phyloP scores from a whole-genome alignment of 805 yeast species.

The Candida orba region DNA sequence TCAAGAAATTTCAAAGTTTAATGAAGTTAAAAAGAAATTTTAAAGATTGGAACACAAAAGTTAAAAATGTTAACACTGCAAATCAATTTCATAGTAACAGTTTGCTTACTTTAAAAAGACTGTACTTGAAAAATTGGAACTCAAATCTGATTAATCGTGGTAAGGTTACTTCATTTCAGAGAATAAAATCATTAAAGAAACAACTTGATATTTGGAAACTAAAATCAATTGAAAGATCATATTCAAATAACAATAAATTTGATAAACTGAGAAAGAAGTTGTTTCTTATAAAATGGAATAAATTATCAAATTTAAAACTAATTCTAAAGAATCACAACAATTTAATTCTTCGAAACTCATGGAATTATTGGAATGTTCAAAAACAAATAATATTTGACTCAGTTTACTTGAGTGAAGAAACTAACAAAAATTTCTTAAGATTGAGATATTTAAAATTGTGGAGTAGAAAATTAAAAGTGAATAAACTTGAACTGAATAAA shows the following conservation, averaged over 20 bases:
- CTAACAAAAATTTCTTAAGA: slow-evolving; percentile 13
- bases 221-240: background rate
- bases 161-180: background rate
- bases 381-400: slow-evolving; percentile 5
- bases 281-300: slow-evolving; percentile 1
- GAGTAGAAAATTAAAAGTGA: slow-evolving; percentile 3
- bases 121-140: slow-evolving; percentile 10
- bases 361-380: slow-evolving; percentile 8
- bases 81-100: background rate
- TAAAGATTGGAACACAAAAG: slow-evolving; percentile 12
- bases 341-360: background rate
- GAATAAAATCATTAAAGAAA: background rate
- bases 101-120: background rate
- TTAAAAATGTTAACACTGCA: background rate
- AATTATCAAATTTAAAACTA: background rate
- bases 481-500: background rate
- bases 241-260: slow-evolving; percentile 1
- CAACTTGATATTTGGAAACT: slow-evolving; percentile 11
- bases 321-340: background rate
- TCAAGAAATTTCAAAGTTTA: background rate
- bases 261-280: background rate
- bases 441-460: slow-evolving; percentile 17
- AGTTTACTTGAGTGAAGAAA: slow-evolving; percentile 8
- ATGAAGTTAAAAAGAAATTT: slow-evolving; percentile 11
- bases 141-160: background rate